A percentile compares a stretch with the other conserved stretches of the same genome.
These are phyloP conservation scores for Turnera subulata DNA, from an alignment of 345 rosid species.

Conservation along the genomic window DNA sequence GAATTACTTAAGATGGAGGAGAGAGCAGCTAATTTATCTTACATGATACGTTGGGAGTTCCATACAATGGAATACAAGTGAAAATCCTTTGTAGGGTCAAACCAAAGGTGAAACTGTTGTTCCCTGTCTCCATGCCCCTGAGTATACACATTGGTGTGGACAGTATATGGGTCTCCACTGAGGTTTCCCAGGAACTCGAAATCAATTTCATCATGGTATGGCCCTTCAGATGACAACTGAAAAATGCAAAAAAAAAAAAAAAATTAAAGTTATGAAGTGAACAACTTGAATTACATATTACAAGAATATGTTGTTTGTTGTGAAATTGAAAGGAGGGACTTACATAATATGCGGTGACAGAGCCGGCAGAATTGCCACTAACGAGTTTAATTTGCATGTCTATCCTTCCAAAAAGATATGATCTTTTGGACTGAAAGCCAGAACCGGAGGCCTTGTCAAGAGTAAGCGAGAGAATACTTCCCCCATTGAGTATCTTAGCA, in stretches of 20 bases:
- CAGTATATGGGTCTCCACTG: constrained; percentile 21
- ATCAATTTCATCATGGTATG: constrained; percentile 23
- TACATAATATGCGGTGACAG: constrained; percentile 22
- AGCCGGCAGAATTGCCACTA: constrained; percentile 20
- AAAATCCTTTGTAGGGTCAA: constrained; percentile 19
- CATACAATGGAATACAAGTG: constrained; percentile 20
- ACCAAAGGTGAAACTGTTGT: constrained; percentile 26
- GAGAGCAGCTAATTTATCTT: neutral
- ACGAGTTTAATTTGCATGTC: constrained; percentile 24
- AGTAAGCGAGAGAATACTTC: constrained; percentile 8
- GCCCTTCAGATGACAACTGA: constrained; percentile 23
- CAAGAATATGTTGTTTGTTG: too few relatives aligned
- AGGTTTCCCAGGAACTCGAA: constrained; percentile 22
- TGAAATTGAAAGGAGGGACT: too few relatives aligned
- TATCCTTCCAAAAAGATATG: constrained; percentile 18
- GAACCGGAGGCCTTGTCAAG: constrained; percentile 23
- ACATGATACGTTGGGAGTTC: constrained; percentile 21
- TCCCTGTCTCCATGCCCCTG: constrained; percentile 17
- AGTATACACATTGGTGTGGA: constrained; percentile 18
- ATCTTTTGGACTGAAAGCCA: constrained; percentile 20
- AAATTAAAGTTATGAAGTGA: neutral
- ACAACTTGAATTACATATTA: neutral
- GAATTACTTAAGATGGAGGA: neutral
- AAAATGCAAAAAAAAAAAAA: neutral
- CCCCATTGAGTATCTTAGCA: constrained; percentile 14